Percentiles rank a stretch among this genome's conserved stretches.
Evolutionary conservation across 768 basidiomycete genomes (phyloP).

Genomic region (Tulasnella sp.): DNA sequence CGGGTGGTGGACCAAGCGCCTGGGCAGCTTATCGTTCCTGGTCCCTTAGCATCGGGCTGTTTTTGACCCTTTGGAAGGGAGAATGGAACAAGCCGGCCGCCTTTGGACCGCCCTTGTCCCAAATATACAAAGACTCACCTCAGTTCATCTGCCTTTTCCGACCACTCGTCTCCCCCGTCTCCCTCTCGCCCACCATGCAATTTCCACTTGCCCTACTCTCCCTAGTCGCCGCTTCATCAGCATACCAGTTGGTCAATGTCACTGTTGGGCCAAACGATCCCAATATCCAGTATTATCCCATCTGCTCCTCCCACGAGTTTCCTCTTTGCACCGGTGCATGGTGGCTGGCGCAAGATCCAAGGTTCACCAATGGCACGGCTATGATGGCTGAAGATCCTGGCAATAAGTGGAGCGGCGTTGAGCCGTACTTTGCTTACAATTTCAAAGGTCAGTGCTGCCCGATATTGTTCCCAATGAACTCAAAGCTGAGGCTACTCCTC

Average conservation of each 20-base stretch:
- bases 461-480: no score
- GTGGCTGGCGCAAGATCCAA: background rate
- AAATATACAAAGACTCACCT: no score
- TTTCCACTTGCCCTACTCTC: background rate
- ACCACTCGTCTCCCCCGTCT: no score
- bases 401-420: background rate
- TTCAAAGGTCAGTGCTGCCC: slow-evolving; percentile 1
- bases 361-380: background rate
- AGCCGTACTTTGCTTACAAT: slow-evolving; percentile 9
- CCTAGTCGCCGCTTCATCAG: background rate
- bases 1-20: no score
- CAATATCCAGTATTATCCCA: background rate
- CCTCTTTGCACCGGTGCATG: background rate
- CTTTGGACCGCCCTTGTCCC: no score
- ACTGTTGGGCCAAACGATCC: background rate
- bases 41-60: no score
- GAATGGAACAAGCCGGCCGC: no score
- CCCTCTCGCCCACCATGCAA: no score
- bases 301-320: background rate
- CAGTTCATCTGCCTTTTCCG: no score
- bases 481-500: background rate
- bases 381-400: background rate
- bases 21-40: no score
- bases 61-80: no score
- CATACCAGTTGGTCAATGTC: background rate